These are phyloP conservation scores for Meyerozyma guilliermondii DNA, from an alignment of 1,139 yeast species.

Conservation along the genomic window DNA sequence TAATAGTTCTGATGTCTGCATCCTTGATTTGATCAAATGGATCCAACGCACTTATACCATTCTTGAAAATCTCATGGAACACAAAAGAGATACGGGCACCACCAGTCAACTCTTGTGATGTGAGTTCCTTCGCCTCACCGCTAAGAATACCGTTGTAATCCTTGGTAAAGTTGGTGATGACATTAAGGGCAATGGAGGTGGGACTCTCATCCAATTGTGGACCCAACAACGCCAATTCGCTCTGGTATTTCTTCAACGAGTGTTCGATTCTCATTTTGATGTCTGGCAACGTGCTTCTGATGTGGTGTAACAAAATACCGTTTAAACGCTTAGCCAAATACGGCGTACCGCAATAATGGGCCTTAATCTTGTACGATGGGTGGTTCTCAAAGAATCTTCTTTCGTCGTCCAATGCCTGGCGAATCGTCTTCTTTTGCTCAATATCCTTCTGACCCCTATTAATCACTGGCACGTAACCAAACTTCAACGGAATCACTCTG, in stretches of 20 bases:
- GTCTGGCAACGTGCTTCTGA: slow-evolving; percentile 90
- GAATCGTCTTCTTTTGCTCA: slow-evolving; percentile 77
- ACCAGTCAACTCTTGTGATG: slow-evolving; percentile 82
- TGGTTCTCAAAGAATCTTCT: slow-evolving; percentile 70
- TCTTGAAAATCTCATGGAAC: slow-evolving; percentile 92
- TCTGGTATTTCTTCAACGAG: slow-evolving; percentile 75
- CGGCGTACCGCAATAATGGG: slow-evolving; percentile 93
- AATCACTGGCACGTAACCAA: slow-evolving; percentile 96
- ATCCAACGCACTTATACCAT: slow-evolving; percentile 88
- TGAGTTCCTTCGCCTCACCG: slow-evolving; percentile 89
- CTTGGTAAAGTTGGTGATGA: slow-evolving; percentile 88
- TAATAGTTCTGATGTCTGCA: slow-evolving; percentile 94
- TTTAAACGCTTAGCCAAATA: slow-evolving; percentile 91
- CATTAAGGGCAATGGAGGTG: slow-evolving; percentile 80
- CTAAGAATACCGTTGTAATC: slow-evolving; percentile 89
- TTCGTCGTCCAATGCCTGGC: slow-evolving; percentile 84
- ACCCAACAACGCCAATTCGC: slow-evolving; percentile 71
- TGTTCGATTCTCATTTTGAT: slow-evolving; percentile 87
- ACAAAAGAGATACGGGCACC: slow-evolving; percentile 98
- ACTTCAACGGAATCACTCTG: slow-evolving; percentile 88
- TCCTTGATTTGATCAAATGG: slow-evolving; percentile 98
- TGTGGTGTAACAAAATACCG: slow-evolving; percentile 85
- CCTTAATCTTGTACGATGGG: slow-evolving; percentile 76
- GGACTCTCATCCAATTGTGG: slow-evolving; percentile 88
- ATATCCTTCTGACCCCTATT: slow-evolving; percentile 98